phyloP scores from a whole-genome alignment of 2,329 filamentous ascomycete species.

The Aspergillus brunneoviolaceus region DNA sequence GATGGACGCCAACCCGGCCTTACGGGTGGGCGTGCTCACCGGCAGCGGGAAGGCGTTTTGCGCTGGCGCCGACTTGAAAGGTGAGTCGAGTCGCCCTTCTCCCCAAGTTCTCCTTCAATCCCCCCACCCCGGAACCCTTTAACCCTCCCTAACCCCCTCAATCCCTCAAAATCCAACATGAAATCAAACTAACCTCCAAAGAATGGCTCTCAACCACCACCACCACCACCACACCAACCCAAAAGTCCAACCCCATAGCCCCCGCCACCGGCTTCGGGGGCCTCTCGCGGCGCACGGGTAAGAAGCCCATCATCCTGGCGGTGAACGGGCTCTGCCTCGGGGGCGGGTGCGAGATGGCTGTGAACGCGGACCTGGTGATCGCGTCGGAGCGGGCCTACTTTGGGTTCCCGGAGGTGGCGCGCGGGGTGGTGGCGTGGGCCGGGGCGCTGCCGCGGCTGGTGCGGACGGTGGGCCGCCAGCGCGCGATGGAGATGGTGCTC shows the following conservation, averaged over 20 bases:
- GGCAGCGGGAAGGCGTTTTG: constrained; percentile 46
- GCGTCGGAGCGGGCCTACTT: constrained; percentile 60
- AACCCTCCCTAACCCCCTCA: too few relatives aligned
- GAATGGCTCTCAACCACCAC: constrained; percentile 34
- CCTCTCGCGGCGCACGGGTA: constrained; percentile 46
- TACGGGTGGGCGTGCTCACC: constrained; percentile 44
- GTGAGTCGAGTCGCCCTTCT: constrained; percentile 16
- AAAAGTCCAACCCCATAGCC: constrained; percentile 11
- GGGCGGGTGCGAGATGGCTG: constrained; percentile 73
- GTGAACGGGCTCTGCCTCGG: constrained; percentile 74
- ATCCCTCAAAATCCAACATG: background rate
- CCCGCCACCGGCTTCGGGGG: constrained; percentile 43
- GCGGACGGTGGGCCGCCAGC: constrained; percentile 63
- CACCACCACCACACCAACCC: constrained; percentile 12
- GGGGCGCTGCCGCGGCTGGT: constrained; percentile 68
- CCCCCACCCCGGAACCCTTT: too few relatives aligned
- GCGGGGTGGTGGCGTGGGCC: constrained; percentile 69
- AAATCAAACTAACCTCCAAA: constrained; percentile 6
- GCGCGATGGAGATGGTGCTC: constrained; percentile 72
- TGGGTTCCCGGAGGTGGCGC: constrained; percentile 68
- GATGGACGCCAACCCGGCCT: constrained; percentile 44
- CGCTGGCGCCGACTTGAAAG: constrained; percentile 48
- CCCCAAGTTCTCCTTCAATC: background rate
- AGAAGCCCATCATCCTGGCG: constrained; percentile 72
- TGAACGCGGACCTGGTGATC: constrained; percentile 70